Conservation (phyloP, 805 yeast genomes). For the Lachancea fermentati region DNA sequence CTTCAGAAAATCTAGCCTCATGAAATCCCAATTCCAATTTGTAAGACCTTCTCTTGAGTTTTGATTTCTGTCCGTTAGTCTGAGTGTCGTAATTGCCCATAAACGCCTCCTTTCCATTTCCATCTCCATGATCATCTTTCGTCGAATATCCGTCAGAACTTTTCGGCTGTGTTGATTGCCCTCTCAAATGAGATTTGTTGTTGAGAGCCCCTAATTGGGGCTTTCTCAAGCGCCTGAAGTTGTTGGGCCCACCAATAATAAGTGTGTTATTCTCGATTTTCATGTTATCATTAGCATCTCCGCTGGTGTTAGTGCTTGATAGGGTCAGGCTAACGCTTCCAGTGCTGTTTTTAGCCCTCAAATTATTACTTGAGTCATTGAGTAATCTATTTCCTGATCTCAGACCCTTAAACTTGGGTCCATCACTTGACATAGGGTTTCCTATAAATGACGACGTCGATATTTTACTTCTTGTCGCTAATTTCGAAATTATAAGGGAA, state of each 20-base stretch:
- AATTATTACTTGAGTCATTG: background rate
- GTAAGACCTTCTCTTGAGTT: conserved; percentile 10
- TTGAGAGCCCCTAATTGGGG: background rate
- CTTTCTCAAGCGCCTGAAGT: background rate
- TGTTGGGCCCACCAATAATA: conserved; percentile 8
- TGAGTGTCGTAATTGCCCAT: background rate
- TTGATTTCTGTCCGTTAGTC: background rate
- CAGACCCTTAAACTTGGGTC: background rate
- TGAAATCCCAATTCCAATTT: conserved; percentile 43
- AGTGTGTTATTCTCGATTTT: conserved; percentile 10
- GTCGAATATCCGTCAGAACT: background rate
- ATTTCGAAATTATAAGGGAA: no score
- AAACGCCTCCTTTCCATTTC: no score
- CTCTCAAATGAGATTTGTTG: background rate
- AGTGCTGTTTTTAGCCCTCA: background rate
- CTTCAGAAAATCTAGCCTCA: conserved; percentile 52
- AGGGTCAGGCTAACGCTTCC: background rate
- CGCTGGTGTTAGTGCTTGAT: background rate
- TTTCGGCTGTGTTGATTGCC: background rate
- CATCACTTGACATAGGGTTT: background rate
- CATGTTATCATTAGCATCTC: conserved; percentile 5
- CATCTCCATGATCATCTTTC: background rate
- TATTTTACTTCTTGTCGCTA: no score
- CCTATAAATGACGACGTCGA: background rate
- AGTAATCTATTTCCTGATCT: background rate